Evolutionary conservation across 1,284 basidiomycete genomes (phyloP).

Genomic region (Rhodotorula sp.): DNA sequence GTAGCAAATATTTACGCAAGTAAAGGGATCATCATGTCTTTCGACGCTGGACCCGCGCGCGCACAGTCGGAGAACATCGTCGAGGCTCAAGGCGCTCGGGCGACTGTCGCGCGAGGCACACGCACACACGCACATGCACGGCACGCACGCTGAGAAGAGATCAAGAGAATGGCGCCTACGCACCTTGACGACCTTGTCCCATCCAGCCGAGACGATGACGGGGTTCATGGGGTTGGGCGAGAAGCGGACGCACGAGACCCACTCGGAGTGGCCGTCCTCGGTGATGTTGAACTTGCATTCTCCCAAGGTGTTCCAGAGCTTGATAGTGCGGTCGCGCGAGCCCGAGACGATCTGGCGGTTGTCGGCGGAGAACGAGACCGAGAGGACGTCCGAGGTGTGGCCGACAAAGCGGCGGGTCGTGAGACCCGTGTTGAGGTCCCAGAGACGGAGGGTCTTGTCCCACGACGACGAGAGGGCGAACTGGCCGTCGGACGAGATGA

Average conservation of each 20-base stretch:
- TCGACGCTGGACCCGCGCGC: neutral
- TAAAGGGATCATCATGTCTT: conserved; percentile 52
- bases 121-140: conserved; percentile 35
- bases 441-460: conserved; percentile 99
- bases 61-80: neutral
- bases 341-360: conserved; percentile 99
- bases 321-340: conserved; percentile 94
- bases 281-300: conserved; percentile 99
- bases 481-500: conserved; percentile 97
- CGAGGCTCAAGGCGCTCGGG: neutral
- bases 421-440: conserved; percentile 94
- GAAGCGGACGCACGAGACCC: conserved; percentile 99
- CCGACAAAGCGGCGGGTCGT: conserved; percentile 97
- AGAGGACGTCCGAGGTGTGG: conserved; percentile 96
- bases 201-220: conserved; percentile 97
- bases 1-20: conserved; percentile 69
- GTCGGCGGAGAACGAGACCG: conserved; percentile 95
- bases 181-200: conserved; percentile 99
- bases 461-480: conserved; percentile 99
- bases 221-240: conserved; percentile 98
- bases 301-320: conserved; percentile 99
- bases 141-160: conserved; percentile 11
- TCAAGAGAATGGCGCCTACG: conserved; percentile 46
- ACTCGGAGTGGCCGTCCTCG: conserved; percentile 95
- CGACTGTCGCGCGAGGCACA: conserved; percentile 12